These are phyloP conservation scores for Euphorbia schlechtendalii DNA, from an alignment of 441 rosid genomes.

Conservation along the genomic window DNA sequence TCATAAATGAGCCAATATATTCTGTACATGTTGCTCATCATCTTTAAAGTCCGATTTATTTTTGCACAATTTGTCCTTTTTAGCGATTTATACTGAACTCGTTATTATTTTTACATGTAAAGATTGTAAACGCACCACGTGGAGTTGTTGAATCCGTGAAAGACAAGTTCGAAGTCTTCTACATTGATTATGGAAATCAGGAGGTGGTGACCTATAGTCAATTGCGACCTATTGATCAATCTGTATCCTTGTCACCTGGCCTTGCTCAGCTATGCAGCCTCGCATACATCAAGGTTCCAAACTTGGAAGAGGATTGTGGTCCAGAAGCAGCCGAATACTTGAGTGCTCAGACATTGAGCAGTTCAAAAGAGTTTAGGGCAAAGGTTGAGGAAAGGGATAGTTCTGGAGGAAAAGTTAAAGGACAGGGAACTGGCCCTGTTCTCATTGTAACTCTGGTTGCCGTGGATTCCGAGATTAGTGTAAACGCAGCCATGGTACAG, in stretches of 20 bases:
- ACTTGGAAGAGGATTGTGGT: slow-evolving; percentile 74
- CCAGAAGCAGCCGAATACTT: slow-evolving; percentile 74
- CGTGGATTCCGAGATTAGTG: slow-evolving; percentile 62
- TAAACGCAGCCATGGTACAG: slow-evolving; percentile 89
- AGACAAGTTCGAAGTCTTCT: slow-evolving; percentile 88
- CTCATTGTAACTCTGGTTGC: too few relatives aligned
- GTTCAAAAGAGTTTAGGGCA: slow-evolving; percentile 13
- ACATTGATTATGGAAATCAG: slow-evolving; percentile 93
- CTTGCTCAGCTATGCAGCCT: slow-evolving; percentile 93
- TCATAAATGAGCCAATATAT: too few relatives aligned
- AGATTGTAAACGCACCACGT: slow-evolving; percentile 91
- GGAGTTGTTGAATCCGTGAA: slow-evolving; percentile 59
- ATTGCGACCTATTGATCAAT: slow-evolving; percentile 66
- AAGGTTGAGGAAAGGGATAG: too few relatives aligned
- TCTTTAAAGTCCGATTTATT: too few relatives aligned
- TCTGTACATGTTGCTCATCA: too few relatives aligned
- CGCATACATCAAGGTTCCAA: slow-evolving; percentile 83
- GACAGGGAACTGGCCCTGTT: too few relatives aligned
- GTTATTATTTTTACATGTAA: slow-evolving; percentile 15
- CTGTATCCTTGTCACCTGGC: slow-evolving; percentile 62
- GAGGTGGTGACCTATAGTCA: slow-evolving; percentile 68
- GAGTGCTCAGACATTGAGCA: slow-evolving; percentile 49
- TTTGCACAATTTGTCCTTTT: too few relatives aligned
- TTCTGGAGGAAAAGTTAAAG: too few relatives aligned
- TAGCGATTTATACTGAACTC: too few relatives aligned